Conservation (phyloP, 2,329 filamentous ascomycete species). For the Fusarium luffae region DNA sequence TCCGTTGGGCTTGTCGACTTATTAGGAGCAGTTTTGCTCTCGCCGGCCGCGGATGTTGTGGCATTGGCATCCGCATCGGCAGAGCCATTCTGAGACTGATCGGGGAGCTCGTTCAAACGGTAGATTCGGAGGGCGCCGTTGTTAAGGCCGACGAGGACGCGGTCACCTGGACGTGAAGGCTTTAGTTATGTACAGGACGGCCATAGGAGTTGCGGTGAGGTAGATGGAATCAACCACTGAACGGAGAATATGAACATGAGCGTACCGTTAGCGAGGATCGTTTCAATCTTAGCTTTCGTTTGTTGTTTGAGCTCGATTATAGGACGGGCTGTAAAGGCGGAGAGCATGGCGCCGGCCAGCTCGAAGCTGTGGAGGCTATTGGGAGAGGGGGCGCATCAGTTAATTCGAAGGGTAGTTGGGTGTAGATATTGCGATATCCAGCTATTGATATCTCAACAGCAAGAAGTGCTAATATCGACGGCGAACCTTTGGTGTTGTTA, state of each 20-base stretch:
- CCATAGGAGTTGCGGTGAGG: neutral
- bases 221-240: neutral
- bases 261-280: constrained; percentile 87
- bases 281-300: constrained; percentile 98
- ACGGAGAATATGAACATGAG: neutral
- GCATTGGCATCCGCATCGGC: constrained; percentile 45
- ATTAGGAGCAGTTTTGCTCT: constrained; percentile 45
- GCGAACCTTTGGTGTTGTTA: constrained; percentile 11
- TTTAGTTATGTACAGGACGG: constrained; percentile 13
- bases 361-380: constrained; percentile 50
- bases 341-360: constrained; percentile 79
- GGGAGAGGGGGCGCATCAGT: constrained; percentile 48
- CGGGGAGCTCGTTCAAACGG: constrained; percentile 78
- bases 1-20: constrained; percentile 72
- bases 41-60: constrained; percentile 47
- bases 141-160: constrained; percentile 90
- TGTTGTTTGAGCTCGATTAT: constrained; percentile 96
- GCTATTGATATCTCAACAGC: neutral
- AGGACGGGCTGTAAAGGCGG: constrained; percentile 94
- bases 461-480: neutral
- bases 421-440: neutral
- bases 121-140: constrained; percentile 91
- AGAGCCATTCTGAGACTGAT: constrained; percentile 51
- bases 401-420: neutral
- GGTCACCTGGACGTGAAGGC: constrained; percentile 71